Base-by-base conservation (phyloP, 257 asterid genomes). In the Linderniella brevidens region DNA sequence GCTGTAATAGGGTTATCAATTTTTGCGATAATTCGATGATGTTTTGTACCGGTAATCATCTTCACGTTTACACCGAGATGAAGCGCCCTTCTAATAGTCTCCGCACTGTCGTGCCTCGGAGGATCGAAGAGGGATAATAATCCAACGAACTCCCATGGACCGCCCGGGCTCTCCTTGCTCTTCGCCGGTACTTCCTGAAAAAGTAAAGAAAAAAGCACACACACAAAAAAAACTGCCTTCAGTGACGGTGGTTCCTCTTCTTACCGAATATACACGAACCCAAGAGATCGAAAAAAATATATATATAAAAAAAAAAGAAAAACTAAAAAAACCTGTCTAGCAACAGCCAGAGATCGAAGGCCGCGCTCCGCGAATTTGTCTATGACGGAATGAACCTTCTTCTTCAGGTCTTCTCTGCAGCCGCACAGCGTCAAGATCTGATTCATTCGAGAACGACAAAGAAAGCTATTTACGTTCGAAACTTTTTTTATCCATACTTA, bases 41-140 rank as follows among this genome's bases (percentile, higher is more conserved):
- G n/a, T n/a, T n/a, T n/a, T n/a, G n/a, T 59, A 85, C 96, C 97
- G 36, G 97, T 87, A 55, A 87, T 87, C 97, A 87, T 87, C 66
- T 87, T 87, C 41, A 87, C 97, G 66, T 87, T 87, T 38, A 87
- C 97, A 48, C 97, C 97, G 42, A 87, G 77, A 60, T 80, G 72
- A 54, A 87, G 70, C 37, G 97, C 97, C 64, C 93, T 64, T 53
- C 77, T 75, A 39, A 87, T 87, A 9, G 97, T 87, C 59, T 87
- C 97, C 37, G 95, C 97, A 60, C 97, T 87, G 35, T 87, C 97
- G 43, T 87, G 97, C 70, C 97, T 78, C 17, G 97, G 97, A 50
- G 97, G 97, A 68, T 87, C 97, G 49, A 87, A 87, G 51, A 87
- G 69, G 10, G 95, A 82, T 29, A 87, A 51, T 63, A 87, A 45